These are phyloP conservation scores for Hypoxylon sp. DNA, from an alignment of 2,329 filamentous ascomycete species.

Conservation along the genomic window DNA sequence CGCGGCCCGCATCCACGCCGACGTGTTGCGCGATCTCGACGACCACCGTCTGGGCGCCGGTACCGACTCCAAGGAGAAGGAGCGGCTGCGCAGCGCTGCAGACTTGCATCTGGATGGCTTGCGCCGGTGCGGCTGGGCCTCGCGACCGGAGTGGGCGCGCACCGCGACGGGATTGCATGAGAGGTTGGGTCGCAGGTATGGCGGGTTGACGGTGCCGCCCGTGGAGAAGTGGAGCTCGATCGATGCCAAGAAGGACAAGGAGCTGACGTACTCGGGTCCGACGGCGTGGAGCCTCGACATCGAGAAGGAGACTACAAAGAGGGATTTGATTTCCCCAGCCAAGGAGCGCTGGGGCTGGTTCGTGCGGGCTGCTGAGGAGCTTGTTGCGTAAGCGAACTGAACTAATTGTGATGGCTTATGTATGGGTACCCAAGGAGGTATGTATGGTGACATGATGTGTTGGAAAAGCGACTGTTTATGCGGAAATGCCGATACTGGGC, in stretches of 20 bases:
- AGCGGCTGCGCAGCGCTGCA: constrained; percentile 39
- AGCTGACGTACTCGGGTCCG: constrained; percentile 33
- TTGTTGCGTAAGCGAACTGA: constrained; percentile 4
- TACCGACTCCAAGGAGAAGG: constrained; percentile 33
- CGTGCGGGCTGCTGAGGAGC: constrained; percentile 9
- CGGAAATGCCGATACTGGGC: constrained; percentile 6
- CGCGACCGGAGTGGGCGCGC: constrained; percentile 32
- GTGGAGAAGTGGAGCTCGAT: constrained; percentile 42
- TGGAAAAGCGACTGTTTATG: constrained; percentile 7
- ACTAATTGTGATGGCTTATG: background rate
- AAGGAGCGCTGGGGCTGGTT: constrained; percentile 46
- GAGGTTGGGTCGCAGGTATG: constrained; percentile 40
- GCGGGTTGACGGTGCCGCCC: constrained; percentile 34
- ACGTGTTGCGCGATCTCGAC: constrained; percentile 50
- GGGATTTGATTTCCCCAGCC: constrained; percentile 42
- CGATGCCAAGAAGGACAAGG: constrained; percentile 44
- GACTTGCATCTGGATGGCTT: constrained; percentile 47
- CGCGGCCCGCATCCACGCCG: constrained; percentile 52
- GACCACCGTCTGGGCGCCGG: constrained; percentile 31
- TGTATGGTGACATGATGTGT: constrained; percentile 7
- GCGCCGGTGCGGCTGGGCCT: constrained; percentile 46
- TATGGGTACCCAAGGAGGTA: background rate
- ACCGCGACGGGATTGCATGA: constrained; percentile 28
- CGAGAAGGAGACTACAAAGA: constrained; percentile 37
- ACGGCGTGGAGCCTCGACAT: constrained; percentile 40